A percentile compares a stretch with the other conserved stretches of the same genome.
phyloP scores from a whole-genome alignment of 768 basidiomycete genomes.

The Boletus speciosus region DNA sequence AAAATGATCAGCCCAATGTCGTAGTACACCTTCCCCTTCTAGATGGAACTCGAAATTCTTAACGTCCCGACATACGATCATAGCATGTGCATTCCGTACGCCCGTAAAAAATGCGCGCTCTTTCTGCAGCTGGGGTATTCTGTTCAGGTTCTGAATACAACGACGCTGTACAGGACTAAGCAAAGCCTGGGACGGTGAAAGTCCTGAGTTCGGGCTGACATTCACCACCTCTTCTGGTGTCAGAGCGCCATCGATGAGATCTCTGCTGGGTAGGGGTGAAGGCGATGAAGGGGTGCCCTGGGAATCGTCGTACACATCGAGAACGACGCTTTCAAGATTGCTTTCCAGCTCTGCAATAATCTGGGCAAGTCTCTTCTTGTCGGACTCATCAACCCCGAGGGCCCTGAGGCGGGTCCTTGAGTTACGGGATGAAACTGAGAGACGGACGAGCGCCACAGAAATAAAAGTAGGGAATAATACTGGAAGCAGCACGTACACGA shows the following conservation, averaged over 20 bases:
- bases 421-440: constrained; percentile 52
- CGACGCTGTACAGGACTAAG: constrained; percentile 55
- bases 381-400: constrained; percentile 55
- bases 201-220: constrained; percentile 1
- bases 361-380: constrained; percentile 50
- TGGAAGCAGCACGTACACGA: constrained; percentile 56
- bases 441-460: constrained; percentile 49
- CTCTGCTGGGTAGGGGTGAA: constrained; percentile 3
- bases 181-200: constrained; percentile 37
- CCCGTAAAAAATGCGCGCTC: constrained; percentile 60
- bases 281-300: constrained; percentile 22
- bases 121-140: constrained; percentile 65
- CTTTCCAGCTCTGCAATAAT: constrained; percentile 57
- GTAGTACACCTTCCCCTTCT: constrained; percentile 60
- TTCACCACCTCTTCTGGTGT: not conserved
- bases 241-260: not conserved
- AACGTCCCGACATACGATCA: constrained; percentile 68
- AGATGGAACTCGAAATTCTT: constrained; percentile 55
- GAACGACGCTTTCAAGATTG: constrained; percentile 57
- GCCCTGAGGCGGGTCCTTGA: constrained; percentile 64
- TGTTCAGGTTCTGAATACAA: constrained; percentile 60
- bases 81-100: constrained; percentile 64
- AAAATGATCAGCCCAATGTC: constrained; percentile 70
- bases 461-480: constrained; percentile 60
- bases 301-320: constrained; percentile 53